Conservation (phyloP, 1,139 yeast species). For the Nakaseomyces bracarensis region DNA sequence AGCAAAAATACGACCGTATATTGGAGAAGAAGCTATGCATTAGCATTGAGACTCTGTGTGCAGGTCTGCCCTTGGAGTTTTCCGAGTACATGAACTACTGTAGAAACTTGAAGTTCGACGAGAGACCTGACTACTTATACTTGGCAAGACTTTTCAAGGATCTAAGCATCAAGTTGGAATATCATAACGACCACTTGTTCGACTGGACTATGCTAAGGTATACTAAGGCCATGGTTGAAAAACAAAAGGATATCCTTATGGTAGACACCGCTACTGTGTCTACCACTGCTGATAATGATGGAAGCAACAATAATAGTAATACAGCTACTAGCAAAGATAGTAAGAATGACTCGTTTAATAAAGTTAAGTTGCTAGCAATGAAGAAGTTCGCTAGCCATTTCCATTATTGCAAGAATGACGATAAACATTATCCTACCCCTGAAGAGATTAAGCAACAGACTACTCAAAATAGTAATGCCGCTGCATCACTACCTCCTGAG, state of each 20-base stretch:
- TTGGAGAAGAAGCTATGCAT: slow-evolving; percentile 95
- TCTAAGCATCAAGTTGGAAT: slow-evolving; percentile 78
- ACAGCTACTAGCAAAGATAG: slow-evolving; percentile 16
- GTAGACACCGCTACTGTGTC: slow-evolving; percentile 11
- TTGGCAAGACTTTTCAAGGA: slow-evolving; percentile 86
- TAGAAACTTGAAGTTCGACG: slow-evolving; percentile 86
- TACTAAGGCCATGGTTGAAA: slow-evolving; percentile 45
- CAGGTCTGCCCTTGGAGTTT: slow-evolving; percentile 88
- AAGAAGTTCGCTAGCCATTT: slow-evolving; percentile 32
- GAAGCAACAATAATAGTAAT: slow-evolving; percentile 10
- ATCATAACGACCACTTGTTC: slow-evolving; percentile 87
- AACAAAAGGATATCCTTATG: slow-evolving; percentile 24
- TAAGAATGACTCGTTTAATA: slow-evolving; percentile 29
- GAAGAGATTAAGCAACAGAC: slow-evolving; percentile 32
- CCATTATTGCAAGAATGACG: slow-evolving; percentile 30
- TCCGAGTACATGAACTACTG: slow-evolving; percentile 83
- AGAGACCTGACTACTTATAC: slow-evolving; percentile 89
- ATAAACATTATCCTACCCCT: slow-evolving; percentile 30
- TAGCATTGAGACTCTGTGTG: slow-evolving; percentile 78
- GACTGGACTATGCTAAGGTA: slow-evolving; percentile 94
- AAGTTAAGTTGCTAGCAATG: slow-evolving; percentile 30
- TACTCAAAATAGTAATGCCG: slow-evolving; percentile 22
- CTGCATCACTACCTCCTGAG: slow-evolving; percentile 25
- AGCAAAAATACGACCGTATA: slow-evolving; percentile 93
- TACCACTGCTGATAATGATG: slow-evolving; percentile 10